Evolutionary conservation across 768 basidiomycete species (phyloP), one percentile per base, ranked within the genome.

Genomic region (Tulasnella sp.): DNA sequence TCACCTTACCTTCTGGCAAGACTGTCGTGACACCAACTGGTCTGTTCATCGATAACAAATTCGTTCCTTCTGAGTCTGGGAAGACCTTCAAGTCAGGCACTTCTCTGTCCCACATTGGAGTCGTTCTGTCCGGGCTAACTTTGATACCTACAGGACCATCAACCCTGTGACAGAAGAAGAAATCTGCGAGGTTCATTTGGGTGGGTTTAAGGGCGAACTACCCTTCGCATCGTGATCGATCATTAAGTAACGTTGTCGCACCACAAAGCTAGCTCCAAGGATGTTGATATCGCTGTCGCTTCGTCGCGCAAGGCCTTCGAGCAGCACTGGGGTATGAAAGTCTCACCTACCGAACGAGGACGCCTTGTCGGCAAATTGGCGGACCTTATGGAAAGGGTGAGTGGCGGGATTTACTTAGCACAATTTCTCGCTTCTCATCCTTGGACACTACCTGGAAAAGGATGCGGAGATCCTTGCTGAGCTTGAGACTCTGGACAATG

Each of bases 401-500:
- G 53, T 54, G 8, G 15, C n/a, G n/a, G 7, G 27, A 48, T 5
- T 48, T 48, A 5, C n/a, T 41, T 10, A 43, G 5, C 34, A 30
- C 10, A 8, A 3, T 41, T 25, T n/a, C 12, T 27, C 8, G 9
- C 25, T 21, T 43, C 38, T 17, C n/a, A 27, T 25, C 10, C 31
- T 25, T 1, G n/a, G n/a, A 30, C 10, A 3, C 30, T 49, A 49
- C n/a, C n/a, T n/a, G n/a, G 15, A 29, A 42, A 12, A 55, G 53
- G 84, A 94, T 68, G 75, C 81, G 24, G 76, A 92, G 70, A 79
- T 82, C 63, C 80, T 96, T 19, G 89, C 86, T 15, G 87, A 87
- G 67, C 75, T 94, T 48, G 92, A 94, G 70, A 71, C 81, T 45
- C 74, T 93, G 60, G 92, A 97, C 73, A 92, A 92, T 67, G 93